Evolutionary conservation across 2,329 filamentous ascomycete species (phyloP), one percentile per base, ranked within the genome.

Genomic region (Fusarium luffae): DNA sequence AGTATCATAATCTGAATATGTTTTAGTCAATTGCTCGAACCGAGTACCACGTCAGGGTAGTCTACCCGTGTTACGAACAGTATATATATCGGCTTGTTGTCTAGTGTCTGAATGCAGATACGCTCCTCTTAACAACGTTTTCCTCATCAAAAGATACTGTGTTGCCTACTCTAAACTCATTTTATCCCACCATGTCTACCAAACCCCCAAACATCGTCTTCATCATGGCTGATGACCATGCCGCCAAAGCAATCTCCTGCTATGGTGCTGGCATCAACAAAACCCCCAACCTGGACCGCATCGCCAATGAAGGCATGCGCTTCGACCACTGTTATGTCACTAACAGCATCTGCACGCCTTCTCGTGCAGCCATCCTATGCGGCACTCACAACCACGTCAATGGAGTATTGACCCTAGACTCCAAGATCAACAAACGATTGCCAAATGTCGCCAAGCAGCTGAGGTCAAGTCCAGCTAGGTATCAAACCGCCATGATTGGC

Each of bases 181-280:
- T 14, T 13, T 32, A 32, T 32, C 13, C 13, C 13, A 14, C 12
- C 6, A 32, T 32, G 30, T 32, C 30, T 32, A 32, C 30, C 13
- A 32, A 32, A 7, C 30, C 59, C 2, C 75, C 74, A 2, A 77
- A 77, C 47, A 68, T 77, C 60, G 59, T 86, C 57, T 86, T 86
- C 76, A 85, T 86, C 74, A 85, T 86, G 82, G 85, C 84, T 1
- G 84, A 86, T 74, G 85, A 86, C 75, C 84, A 86, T 77, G 85
- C 85, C 10, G 76, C 82, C 44, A 86, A 86, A 68, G 77, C 83
- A 18, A 85, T 85, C 49, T 80, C 77, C n/a, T 79, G 78, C 62
- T 86, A 86, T 42, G 84, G 84, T 4, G 82, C 83, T 3, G 82
- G 81, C 7, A 85, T 87, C 71, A 86, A 86, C 70, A 58, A 79